phyloP scores from a whole-genome alignment of 139 green algal genomes.

The Chlorella sp. region DNA sequence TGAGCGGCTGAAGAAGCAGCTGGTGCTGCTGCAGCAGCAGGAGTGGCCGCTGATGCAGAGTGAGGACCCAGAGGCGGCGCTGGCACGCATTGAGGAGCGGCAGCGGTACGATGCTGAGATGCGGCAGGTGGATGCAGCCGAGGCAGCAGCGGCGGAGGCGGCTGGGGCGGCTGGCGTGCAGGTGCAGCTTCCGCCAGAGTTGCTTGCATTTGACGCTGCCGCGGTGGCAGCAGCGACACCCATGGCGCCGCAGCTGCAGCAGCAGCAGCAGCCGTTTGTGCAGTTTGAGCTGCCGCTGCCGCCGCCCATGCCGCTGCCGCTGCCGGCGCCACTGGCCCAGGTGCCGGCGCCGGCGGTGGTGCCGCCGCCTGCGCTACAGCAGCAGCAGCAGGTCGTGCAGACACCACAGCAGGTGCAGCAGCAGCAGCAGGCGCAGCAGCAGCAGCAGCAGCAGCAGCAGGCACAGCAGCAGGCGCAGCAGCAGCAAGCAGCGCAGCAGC shows the following conservation, averaged over 20 bases:
- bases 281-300: background rate
- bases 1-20: constrained; percentile 59
- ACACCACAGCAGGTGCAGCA: background rate
- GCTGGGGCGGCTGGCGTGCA: background rate
- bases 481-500: too few species aligned
- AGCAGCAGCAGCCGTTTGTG: background rate
- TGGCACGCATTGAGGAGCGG: constrained; percentile 19
- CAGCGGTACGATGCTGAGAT: background rate
- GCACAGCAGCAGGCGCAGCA: background rate
- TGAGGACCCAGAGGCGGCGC: background rate
- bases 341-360: background rate
- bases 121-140: background rate
- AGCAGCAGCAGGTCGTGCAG: background rate
- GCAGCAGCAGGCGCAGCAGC: background rate
- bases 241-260: background rate
- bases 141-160: background rate
- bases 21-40: background rate
- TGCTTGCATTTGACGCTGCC: background rate
- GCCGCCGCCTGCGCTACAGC: background rate
- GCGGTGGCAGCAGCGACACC: background rate
- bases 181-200: background rate
- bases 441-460: constrained; percentile 1
- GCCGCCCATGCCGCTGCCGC: background rate
- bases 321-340: background rate
- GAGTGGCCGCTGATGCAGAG: constrained; percentile 10